phyloP scores from a whole-genome alignment of 345 rosid species.

The Citropsis articulata region DNA sequence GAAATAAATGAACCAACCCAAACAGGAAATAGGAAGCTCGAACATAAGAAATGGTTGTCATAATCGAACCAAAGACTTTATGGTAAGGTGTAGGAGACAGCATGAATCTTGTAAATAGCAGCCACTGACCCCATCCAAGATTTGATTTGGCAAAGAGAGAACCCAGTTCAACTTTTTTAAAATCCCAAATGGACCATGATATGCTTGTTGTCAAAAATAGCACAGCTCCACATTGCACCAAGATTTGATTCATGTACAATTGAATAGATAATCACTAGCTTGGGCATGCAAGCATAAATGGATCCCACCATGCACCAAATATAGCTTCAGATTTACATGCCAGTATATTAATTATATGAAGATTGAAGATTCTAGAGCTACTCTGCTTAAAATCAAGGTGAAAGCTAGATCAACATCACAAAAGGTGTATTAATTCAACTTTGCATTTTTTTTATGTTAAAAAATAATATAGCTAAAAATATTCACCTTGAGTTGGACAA shows the following conservation, averaged over 20 bases:
- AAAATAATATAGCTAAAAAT: not conserved
- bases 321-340: not conserved
- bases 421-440: not conserved
- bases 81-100: slow-evolving; percentile 13
- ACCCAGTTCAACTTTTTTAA: not conserved
- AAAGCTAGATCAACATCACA: not conserved
- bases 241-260: not conserved
- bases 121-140: slow-evolving; percentile 17
- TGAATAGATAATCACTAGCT: not conserved
- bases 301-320: slow-evolving; percentile 3
- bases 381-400: not conserved
- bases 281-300: not conserved
- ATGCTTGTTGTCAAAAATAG: not conserved
- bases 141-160: not conserved
- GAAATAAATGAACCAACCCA: not conserved
- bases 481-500: not conserved
- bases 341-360: too few species aligned
- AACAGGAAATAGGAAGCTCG: not conserved
- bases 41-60: slow-evolving; percentile 10
- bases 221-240: not conserved
- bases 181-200: not conserved
- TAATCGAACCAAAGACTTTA: slow-evolving; percentile 18
- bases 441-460: not conserved
- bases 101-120: slow-evolving; percentile 28
- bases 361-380: not conserved